Conservation (phyloP, 306 rosid genomes). For the Cotoneaster glaucophyllus region DNA sequence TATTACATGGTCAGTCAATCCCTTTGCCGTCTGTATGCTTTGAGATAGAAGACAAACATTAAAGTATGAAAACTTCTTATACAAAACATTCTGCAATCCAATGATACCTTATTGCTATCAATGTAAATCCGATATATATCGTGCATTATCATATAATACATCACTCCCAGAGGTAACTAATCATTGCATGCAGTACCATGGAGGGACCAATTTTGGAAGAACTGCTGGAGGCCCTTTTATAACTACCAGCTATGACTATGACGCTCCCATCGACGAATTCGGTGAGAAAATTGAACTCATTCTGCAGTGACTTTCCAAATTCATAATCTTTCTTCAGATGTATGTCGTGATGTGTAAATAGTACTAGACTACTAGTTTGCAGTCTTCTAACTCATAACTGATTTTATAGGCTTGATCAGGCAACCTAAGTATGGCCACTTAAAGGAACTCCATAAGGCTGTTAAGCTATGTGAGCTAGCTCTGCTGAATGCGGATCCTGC, state of each 20-base stretch:
- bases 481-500: slow-evolving; percentile 58
- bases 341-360: background rate
- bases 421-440: slow-evolving; percentile 80
- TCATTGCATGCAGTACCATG: slow-evolving; percentile 31
- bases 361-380: background rate
- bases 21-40: background rate
- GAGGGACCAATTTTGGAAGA: slow-evolving; percentile 48
- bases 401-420: slow-evolving; percentile 40
- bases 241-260: slow-evolving; percentile 52
- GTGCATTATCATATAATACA: background rate
- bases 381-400: background rate
- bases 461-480: slow-evolving; percentile 61
- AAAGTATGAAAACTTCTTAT: background rate
- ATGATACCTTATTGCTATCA: background rate
- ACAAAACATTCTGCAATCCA: background rate
- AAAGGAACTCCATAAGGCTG: slow-evolving; percentile 59
- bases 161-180: background rate
- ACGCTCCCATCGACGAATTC: slow-evolving; percentile 52
- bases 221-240: slow-evolving; percentile 50
- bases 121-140: background rate
- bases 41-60: background rate
- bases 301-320: background rate
- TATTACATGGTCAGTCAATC: slow-evolving; percentile 41
- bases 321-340: background rate
- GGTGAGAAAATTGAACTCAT: slow-evolving; percentile 23